Evolutionary conservation across 1,139 yeast genomes (phyloP), one percentile per base, ranked within the genome.

Genomic region (Yamadazyma friedrichii): DNA sequence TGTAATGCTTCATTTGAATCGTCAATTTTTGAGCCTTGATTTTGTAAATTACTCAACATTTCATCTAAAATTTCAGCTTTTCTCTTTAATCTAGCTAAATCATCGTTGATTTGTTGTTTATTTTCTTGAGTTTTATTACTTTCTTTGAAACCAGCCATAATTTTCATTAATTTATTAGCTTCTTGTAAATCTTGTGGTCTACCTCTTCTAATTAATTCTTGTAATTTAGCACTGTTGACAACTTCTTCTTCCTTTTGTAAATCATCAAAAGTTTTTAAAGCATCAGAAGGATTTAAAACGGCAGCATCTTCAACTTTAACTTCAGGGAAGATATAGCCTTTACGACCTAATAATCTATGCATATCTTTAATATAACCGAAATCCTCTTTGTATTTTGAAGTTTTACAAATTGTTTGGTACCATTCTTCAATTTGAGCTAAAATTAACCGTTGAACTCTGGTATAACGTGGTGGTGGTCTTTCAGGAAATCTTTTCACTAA

Each of bases 71-170:
- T 73, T 51, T 88, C 95, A n/a, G 89, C 88, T 65, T 93, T 93
- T 45, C 96, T 79, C 54, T 82, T 83, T 56, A 93, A 74, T 59
- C 88, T 84, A 42, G 87, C 89, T 42, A 94, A 73, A 56, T 94
- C 98, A 50, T 86, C 89, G 33, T 83, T 81, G 33, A 91, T 85
- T 52, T 85, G 82, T 46, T 88, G 88, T 54, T 81, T 81, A 51
- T 88, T 86, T 37, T 50, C 55, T 52, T 76, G 78, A 48, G 79
- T 80, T 28, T 77, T 67, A 34, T 74, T 66, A 60, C 94, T 96
- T 49, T 88, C 94, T 63, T 85, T 85, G 68, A 88, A 93, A 3
- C 99, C 99, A 9, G 98, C 96, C 97, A 93, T 91, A 52, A 93
- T 82, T 60, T 91, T 89, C 98, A 93, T 94, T 61, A 93, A 76